Evolutionary conservation across 257 asterid species (phyloP), one percentile per base, ranked within the genome.

Genomic region (Rauvolfia tetraphylla): DNA sequence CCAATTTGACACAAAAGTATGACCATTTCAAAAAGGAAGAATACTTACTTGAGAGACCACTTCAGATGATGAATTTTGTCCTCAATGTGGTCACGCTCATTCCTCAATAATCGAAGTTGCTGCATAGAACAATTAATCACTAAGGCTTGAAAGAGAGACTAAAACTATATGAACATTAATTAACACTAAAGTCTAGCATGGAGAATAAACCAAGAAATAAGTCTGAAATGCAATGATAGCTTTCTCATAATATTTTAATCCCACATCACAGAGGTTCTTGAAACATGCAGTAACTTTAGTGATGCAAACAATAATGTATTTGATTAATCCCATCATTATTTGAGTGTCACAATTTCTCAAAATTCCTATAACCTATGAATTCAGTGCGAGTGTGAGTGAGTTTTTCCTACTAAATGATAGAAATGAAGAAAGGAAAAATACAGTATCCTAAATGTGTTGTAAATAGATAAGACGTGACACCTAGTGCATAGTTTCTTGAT

Each of bases 1-100:
- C 68, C 42, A 25, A 36, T 25, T 23, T 20, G 49, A 42, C 66
- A 71, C 25, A 78, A 38, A 23, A 20, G 41, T 62, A 57, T 33
- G 44, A 27, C 59, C 65, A 54, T 58, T 61, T 44, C 51, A 71
- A 42, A 5, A 69, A 63, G 29, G 33, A 72, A 74, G 44, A 75
- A 27, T 34, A 76, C 74, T 81, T 89, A 91, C 99, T 88, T 88
- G 77, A 89, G 87, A 77, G 87, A 89, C 98, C 99, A 95, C 87
- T 85, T 86, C 74, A 93, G 83, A 81, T 91, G 96, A 81, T 95
- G 94, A 72, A 90, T 88, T 77, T 80, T 70, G 83, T 93, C 97
- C 82, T 95, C 99, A n/a, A 95, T 88, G 80, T 63, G 87, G 85
- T 91, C 97, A 54, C 97, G 96, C 82, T 91, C 84, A 77, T 79